These are phyloP conservation scores for Pseudodiploospora longispora DNA, from an alignment of 2,329 filamentous ascomycete species.

Conservation along the genomic window DNA sequence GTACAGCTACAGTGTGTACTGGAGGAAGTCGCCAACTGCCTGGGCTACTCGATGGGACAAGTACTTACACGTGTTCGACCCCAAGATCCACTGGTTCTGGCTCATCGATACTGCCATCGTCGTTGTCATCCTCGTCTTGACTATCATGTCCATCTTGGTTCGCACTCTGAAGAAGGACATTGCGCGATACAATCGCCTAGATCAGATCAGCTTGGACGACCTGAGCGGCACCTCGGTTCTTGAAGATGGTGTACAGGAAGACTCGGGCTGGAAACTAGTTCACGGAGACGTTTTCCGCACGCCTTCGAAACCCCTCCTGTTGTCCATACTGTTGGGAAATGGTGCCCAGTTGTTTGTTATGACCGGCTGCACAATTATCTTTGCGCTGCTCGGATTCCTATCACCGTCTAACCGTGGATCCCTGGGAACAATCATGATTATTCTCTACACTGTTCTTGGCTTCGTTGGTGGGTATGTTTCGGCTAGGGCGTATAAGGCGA, in stretches of 20 bases:
- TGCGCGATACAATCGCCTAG: conserved; percentile 88
- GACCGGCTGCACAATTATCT: conserved; percentile 88
- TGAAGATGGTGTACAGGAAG: conserved; percentile 92
- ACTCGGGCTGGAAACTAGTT: conserved; percentile 97
- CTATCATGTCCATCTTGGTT: conserved; percentile 86
- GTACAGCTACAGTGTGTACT: conserved; percentile 90
- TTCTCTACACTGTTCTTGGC: conserved; percentile 88
- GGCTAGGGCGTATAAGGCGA: conserved; percentile 86
- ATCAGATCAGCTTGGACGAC: conserved; percentile 85
- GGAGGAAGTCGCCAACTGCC: conserved; percentile 73
- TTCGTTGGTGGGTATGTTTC: conserved; percentile 89
- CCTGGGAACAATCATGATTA: conserved; percentile 83
- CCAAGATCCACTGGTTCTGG: conserved; percentile 98
- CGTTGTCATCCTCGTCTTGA: conserved; percentile 82
- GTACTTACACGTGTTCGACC: conserved; percentile 93
- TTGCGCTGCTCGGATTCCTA: conserved; percentile 88
- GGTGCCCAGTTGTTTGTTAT: conserved; percentile 96
- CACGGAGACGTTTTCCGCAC: conserved; percentile 95
- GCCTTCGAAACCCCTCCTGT: conserved; percentile 71
- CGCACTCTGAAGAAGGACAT: conserved; percentile 91
- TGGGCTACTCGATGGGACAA: conserved; percentile 99
- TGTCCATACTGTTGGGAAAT: conserved; percentile 85
- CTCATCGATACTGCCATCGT: conserved; percentile 94
- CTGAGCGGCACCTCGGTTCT: conserved; percentile 69
- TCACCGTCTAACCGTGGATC: conserved; percentile 94